Evolutionary conservation across 768 basidiomycete species (phyloP), one percentile per base, ranked within the genome.

Genomic region (Melanogaster broomeanus): DNA sequence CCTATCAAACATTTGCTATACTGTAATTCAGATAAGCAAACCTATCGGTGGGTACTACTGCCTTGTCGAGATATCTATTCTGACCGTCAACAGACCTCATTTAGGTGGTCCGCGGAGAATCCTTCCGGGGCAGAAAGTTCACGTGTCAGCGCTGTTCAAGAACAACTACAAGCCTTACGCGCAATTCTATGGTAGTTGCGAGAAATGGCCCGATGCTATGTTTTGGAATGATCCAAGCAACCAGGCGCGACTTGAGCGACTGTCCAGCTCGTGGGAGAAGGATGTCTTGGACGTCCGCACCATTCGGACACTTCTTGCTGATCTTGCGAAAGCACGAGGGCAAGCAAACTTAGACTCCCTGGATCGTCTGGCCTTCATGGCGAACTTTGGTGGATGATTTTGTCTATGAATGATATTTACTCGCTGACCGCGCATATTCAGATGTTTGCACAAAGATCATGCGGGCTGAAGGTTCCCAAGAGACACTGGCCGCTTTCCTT

Each of bases 81-180:
- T 67, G 16, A 67, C 22, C 3, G 2, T 21, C 18, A 24, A 2
- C 28, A 68, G 68, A 9, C 67, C 68, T 8, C 68, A 70, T 47
- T 2, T 56, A 11, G 67, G 66, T 4, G 49, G 45, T 35, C 57
- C 63, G 4, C 61, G 68, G 13, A 57, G 44, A 28, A 68, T 68
- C 25, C 24, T 68, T 4, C 63, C 56, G 0, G 67, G 67, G 13
- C 68, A 68, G 37, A 70, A 61, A 37, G 59, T 68, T n/a, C 67
- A 68, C 43, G 61, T 69, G 7, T 70, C 67, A 2, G 68, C 41
- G 25, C 31, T 68, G 1, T 68, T 66, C 62, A 69, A 62, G 53
- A 51, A 54, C 39, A 59, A 68, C 24, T 68, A 68, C 54, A 67
- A 60, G 33, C 59, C 67, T 7, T 40, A 28, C 37, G 66, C 63